Base-by-base conservation (phyloP, 2,329 filamentous ascomycete species). In the Neoscytalidium dimidiatum region DNA sequence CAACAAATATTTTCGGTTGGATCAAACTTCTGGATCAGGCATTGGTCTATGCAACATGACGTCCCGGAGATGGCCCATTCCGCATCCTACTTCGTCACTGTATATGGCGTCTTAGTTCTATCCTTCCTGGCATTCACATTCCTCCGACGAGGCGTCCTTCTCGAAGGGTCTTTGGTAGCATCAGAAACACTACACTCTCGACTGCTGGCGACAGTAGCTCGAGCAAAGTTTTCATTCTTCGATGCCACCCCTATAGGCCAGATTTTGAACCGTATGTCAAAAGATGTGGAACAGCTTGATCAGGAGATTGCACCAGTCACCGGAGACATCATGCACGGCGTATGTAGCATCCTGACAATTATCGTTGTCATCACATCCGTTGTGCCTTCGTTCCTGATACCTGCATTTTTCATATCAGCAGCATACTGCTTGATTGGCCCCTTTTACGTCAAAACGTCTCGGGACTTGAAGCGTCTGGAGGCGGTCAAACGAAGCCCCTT, bases 211-310 rank as follows among this genome's bases (percentile, higher is more conserved):
- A 84, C 90, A 1, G 88, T 99, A 26, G 90, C 92, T 14, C 88
- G 94, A 69, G 95, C 95, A 31, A 94, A 93, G 75, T 98, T 99
- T 83, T 93, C 92, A 74, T 99, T 99, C 81, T 99, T 99, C 73
- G 95, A 99, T 73, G 91, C 94, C 1, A 99, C 95, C 0, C 95
- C 95, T 2, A 86, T 98, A 0, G 95, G 95, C 13, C 94, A 97
- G 78, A 85, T 99, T 72, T 98, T 98, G 90, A 99, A 99, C 78
- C 88, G 95, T 21, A 99, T 99, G 80, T 98, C 94, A 76, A 98
- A 98, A 78, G 95, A 99, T 76, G 86, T 99, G 14, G 94, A 99
- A 76, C 89, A 93, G 11, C 85, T 99, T 21, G 95, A 99, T 70
- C 95, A 99, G 75, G 95, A 99, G 77, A 92, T 99, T 65, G 94